Conservation (phyloP, 495 filamentous ascomycete species). For the Opeltia flavorubescens region DNA sequence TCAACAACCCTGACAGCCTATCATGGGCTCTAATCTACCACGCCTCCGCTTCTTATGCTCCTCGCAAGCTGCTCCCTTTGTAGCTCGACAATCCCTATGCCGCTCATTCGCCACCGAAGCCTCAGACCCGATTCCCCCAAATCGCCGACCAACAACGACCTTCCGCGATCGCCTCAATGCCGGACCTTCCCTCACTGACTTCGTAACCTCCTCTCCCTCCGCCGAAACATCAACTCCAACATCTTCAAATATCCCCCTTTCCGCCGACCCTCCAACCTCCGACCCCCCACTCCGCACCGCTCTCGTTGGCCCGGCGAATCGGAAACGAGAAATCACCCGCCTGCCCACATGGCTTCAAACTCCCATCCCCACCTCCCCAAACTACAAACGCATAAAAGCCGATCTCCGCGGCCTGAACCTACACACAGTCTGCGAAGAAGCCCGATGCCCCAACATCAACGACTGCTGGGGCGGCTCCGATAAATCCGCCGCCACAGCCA, state of each 20-base stretch:
- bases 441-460: conserved; percentile 90
- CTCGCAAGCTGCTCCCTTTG: conserved; percentile 6
- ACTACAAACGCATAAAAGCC: conserved; percentile 86
- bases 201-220: conserved; percentile 38
- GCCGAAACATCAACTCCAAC: conserved; percentile 10
- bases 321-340: conserved; percentile 72
- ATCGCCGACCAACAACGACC: conserved; percentile 41
- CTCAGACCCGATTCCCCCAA: conserved; percentile 9
- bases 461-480: conserved; percentile 91
- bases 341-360: conserved; percentile 94
- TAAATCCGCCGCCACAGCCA: conserved; percentile 85
- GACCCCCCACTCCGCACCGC: conserved; percentile 58
- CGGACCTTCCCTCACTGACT: conserved; percentile 76
- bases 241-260: not conserved
- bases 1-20: too few species aligned
- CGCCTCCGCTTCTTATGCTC: conserved; percentile 19
- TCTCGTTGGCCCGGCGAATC: conserved; percentile 63
- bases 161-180: conserved; percentile 72
- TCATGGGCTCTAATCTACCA: conserved; percentile 20
- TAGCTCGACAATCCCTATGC: conserved; percentile 1
- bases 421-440: conserved; percentile 96
- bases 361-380: conserved; percentile 63
- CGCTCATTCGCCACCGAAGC: conserved; percentile 30
- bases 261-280: conserved; percentile 25
- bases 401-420: conserved; percentile 81